Base-by-base conservation (phyloP, 768 basidiomycete genomes). In the Amanita inopinata region DNA sequence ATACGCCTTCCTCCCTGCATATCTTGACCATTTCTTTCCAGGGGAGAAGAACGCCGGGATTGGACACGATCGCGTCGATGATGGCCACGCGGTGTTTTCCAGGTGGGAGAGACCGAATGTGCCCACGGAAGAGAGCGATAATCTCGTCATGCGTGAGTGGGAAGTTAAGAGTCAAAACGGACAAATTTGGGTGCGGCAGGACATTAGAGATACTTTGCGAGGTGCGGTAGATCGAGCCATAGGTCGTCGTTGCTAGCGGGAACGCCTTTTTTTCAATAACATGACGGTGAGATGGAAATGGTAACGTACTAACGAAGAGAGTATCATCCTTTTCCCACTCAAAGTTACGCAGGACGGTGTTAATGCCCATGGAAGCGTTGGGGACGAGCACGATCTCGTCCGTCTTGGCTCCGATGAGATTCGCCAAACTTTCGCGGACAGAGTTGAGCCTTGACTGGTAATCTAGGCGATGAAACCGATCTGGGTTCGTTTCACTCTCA, bases 21-120 rank as follows among this genome's bases (percentile, higher is more conserved):
- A 85, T 61, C 2, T 65, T 56, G 1, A 82, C 76, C 57, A 88
- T 68, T 45, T 74, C 71, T 55, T 77, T 64, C 87, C 84, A 89
- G 1, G 87, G 87, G 44, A 83, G 59, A 2, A 62, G 54, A 4
- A 72, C 65, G 0, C 78, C 84, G 0, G 86, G 86, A 25, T 62
- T 66, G 6, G 79, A 68, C 9, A 62, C 62, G 40, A 88, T 75
- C 14, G 63, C 56, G 53, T 88, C 86, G 20, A 88, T 73, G 23
- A 87, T 51, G 0, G 76, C 76, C 24, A 85, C 61, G 3, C 84
- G 67, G 56, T 78, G 74, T 27, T 58, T 54, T 4, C 51, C 49
- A 2, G 46, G 44, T 0, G 58, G 56, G 43, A 55, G 80, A 57
- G 56, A 48, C 12, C 49, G 40, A 22, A 70, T 25, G 46, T 61